phyloP scores from a whole-genome alignment of 306 rosid species.

The Hylodesmum podocarpum region DNA sequence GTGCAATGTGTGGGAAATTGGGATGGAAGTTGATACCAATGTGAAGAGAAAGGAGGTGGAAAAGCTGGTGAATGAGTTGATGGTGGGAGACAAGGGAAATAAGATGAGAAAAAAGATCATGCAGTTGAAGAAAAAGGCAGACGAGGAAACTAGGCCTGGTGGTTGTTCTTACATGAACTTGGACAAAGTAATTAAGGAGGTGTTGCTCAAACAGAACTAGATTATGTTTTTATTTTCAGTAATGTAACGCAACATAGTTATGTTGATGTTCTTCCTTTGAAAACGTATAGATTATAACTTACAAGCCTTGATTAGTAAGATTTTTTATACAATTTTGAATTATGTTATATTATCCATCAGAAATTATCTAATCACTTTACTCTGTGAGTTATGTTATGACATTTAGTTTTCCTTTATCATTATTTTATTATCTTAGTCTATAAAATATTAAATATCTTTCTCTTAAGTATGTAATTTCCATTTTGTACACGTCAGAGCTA shows the following conservation, averaged over 20 bases:
- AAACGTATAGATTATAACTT: too few relatives aligned
- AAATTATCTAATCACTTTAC: too few relatives aligned
- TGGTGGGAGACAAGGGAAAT: slow-evolving; percentile 40
- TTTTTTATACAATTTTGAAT: too few relatives aligned
- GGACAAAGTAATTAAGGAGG: slow-evolving; percentile 29
- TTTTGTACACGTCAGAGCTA: too few relatives aligned
- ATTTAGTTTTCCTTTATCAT: too few relatives aligned
- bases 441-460: too few relatives aligned
- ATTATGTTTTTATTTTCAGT: background rate
- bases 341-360: too few relatives aligned
- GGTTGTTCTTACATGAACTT: slow-evolving; percentile 32
- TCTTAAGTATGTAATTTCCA: too few relatives aligned
- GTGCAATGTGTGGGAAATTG: slow-evolving; percentile 33
- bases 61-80: slow-evolving; percentile 33
- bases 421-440: too few relatives aligned
- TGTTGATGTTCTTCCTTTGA: background rate
- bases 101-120: slow-evolving; percentile 26
- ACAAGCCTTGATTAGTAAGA: too few relatives aligned
- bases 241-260: background rate
- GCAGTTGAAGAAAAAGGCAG: slow-evolving; percentile 26
- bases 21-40: slow-evolving; percentile 27
- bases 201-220: background rate
- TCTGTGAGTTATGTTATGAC: too few relatives aligned
- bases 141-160: slow-evolving; percentile 22
- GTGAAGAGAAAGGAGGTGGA: slow-evolving; percentile 38